Base-by-base conservation (phyloP, 305 asterid genomes). In the Fraxinus ornus region DNA sequence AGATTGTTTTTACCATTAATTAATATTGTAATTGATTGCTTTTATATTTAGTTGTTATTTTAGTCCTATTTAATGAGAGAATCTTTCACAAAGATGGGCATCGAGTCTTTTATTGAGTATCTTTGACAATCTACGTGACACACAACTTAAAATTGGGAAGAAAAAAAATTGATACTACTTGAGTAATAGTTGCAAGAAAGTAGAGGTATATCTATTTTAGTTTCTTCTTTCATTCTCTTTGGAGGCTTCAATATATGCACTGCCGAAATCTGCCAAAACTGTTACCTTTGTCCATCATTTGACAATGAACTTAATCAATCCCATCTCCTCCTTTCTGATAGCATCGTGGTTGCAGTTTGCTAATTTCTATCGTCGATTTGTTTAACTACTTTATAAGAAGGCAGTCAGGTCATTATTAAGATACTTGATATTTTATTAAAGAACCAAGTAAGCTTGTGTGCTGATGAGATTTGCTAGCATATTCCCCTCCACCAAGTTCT, bases 401-500 rank as follows among this genome's bases (percentile, higher is more conserved):
- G 72, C 28, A 73, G 74, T 22, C 21, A 36, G 80, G 76, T 68
- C 24, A 33, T 39, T 81, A 24, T 70, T 64, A 78, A 81, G 41
- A 30, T 78, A 5, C 64, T 41, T 10, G 3, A 52, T 52, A 52
- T 17, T 52, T 80, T 10, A 19, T 79, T 15, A 47, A 22, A 17
- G 73, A 35, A 64, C 39, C 12, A 4, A 30, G 64, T 52, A 36
- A 74, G 17, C 36, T 80, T 49, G 21, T 2, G 2, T 52, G 8
- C 70, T 10, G 73, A 24, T 64, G 35, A 26, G 2, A 64, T 64
- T 64, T 64, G 73, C 73, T 62, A 64, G 73, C n/a, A 19, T 60
- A 57, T 49, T 57, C 33, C 74, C 10, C 26, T 81, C 41, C 74
- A 75, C 68, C 79, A 78, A 75, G 33, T 24, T 17, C 78, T 77